Conservation (phyloP, 164 flowering plant species). For the Cinnamomum micranthum region DNA sequence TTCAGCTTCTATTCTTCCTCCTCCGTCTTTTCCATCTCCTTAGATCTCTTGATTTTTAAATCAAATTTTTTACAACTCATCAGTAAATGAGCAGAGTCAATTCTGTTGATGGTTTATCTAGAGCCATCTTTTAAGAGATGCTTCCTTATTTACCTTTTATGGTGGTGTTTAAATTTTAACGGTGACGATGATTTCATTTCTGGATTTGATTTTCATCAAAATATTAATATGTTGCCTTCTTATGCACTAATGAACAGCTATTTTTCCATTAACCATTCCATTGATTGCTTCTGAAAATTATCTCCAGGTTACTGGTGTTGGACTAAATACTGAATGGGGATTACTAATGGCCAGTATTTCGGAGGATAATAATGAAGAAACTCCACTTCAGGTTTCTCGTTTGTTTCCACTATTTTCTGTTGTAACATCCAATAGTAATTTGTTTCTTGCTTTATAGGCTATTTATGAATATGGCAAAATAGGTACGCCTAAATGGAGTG, state of each 20-base stretch:
- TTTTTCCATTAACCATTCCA: background rate
- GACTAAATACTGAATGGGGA: constrained; percentile 97
- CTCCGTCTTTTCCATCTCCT: background rate
- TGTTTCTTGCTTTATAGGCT: background rate
- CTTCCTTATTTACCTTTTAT: too few relatives aligned
- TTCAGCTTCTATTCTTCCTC: background rate
- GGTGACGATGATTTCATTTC: background rate
- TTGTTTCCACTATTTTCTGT: background rate
- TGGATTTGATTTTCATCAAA: background rate
- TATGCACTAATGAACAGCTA: too few relatives aligned
- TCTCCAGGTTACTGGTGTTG: constrained; percentile 84
- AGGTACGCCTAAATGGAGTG: constrained; percentile 96
- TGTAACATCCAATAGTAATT: background rate
- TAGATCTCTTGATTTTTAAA: too few relatives aligned
- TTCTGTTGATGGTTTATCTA: background rate
- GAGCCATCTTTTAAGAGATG: background rate
- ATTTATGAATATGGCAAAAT: constrained; percentile 6
- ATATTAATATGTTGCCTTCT: background rate
- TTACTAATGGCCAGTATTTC: constrained; percentile 94
- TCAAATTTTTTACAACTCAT: too few relatives aligned
- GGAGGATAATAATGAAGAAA: constrained; percentile 95
- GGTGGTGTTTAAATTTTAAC: background rate
- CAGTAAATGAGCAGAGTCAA: background rate
- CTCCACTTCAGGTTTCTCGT: constrained; percentile 83
- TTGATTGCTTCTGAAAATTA: background rate